Base-by-base conservation (phyloP, 148 eudicot genomes). In the Salicornia ramosissima region DNA sequence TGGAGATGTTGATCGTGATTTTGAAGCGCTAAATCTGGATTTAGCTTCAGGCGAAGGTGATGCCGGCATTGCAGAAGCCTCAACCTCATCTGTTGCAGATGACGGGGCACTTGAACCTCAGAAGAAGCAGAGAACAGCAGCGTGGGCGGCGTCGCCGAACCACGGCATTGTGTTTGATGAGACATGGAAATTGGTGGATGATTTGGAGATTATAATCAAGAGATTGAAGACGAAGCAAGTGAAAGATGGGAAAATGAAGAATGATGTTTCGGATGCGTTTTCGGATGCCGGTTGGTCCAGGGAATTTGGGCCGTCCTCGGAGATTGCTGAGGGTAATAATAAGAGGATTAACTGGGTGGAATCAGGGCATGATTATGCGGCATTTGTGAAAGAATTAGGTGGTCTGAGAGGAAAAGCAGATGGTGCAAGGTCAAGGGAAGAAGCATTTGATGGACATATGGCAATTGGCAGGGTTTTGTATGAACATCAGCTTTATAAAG, bases 381-480 rank as follows among this genome's bases (percentile, higher is more conserved):
- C 50, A 8, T 93, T 90, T 78, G 89, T 93, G 19, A 93, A 82
- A 65, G 97, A 93, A 24, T 87, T 93, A 77, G 87, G 92, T n/a
- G 90, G 68, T 65, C 84, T 93, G 82, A 84, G 97, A 72, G 52
- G 80, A 11, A 80, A 92, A 65, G 98, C 92, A 0, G 98, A 93
- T 62, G 90, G 83, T 65, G 82, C 96, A 0, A 84, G 96, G 74
- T 93, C 98, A 9, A 84, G 92, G 49, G 90, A 84, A 43, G 97
- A 93, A 72, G 97, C 95, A 5, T 93, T 93, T 74, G 98, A 93
- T 76, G 98, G 98, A 26, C 98, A 93, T 39, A 93, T 93, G 98
- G 98, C 98, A 5, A 84, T 93, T 64, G 98, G 97, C 4, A 78
- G 90, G 62, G 92, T 90, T 56, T 78, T 90, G 73, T 93, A 93